These are phyloP conservation scores for Mycena belliarum DNA, from an alignment of 768 basidiomycete genomes.

Conservation along the genomic window DNA sequence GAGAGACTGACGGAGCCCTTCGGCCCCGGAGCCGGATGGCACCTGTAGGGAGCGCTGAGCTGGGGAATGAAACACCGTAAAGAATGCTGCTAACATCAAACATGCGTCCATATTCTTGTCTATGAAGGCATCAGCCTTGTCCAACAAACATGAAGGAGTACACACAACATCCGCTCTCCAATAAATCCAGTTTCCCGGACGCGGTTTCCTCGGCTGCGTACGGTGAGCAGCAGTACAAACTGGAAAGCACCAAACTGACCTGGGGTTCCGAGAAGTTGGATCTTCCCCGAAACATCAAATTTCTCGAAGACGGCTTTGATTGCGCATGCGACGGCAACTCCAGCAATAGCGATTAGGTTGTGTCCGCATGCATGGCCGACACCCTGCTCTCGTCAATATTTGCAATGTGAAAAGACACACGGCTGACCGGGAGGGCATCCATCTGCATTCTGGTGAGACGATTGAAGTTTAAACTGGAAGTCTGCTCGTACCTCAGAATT, in stretches of 20 bases:
- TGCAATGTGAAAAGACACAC: slow-evolving; percentile 1
- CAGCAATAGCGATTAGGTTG: slow-evolving; percentile 77
- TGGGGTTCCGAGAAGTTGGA: slow-evolving; percentile 77
- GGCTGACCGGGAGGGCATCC: slow-evolving; percentile 51
- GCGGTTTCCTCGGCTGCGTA: slow-evolving; percentile 75
- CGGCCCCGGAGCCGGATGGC: slow-evolving; percentile 81
- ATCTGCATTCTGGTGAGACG: slow-evolving; percentile 37
- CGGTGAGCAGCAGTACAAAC: not conserved
- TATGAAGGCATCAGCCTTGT: slow-evolving; percentile 29
- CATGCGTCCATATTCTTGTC: slow-evolving; percentile 79
- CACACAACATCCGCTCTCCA: slow-evolving; percentile 50
- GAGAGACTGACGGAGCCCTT: slow-evolving; percentile 65
- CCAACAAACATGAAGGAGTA: not conserved
- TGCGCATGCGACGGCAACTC: slow-evolving; percentile 71
- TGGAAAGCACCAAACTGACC: slow-evolving; percentile 39
- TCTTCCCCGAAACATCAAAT: slow-evolving; percentile 64
- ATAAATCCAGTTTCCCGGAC: slow-evolving; percentile 67
- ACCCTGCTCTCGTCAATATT: slow-evolving; percentile 28
- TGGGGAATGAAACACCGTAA: no score
- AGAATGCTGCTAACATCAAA: slow-evolving; percentile 53
- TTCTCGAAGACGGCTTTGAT: slow-evolving; percentile 64
- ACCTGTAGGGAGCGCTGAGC: slow-evolving; percentile 45
- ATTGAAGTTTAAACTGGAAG: slow-evolving; percentile 25
- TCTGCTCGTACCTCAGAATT: slow-evolving; percentile 65
- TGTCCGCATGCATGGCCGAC: slow-evolving; percentile 81